A percentile compares a stretch with the other conserved stretches of the same genome.
These are phyloP conservation scores for Erodium moschatum DNA, from an alignment of 441 rosid genomes.

Conservation along the genomic window DNA sequence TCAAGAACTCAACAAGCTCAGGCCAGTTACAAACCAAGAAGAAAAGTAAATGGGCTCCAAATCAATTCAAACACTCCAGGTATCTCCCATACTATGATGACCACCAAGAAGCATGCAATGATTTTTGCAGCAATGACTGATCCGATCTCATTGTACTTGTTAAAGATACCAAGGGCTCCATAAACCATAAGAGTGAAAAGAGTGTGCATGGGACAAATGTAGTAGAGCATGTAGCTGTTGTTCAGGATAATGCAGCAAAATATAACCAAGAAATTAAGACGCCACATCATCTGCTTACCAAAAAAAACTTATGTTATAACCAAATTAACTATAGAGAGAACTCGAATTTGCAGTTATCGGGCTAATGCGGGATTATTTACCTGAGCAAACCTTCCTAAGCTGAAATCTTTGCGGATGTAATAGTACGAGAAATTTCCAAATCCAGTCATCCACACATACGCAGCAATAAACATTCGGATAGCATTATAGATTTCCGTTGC, in stretches of 20 bases:
- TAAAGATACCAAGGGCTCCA: slow-evolving; percentile 85
- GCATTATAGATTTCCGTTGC: slow-evolving; percentile 92
- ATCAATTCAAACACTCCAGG: slow-evolving; percentile 81
- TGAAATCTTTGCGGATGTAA: slow-evolving; percentile 89
- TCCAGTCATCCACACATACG: slow-evolving; percentile 99
- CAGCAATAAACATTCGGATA: slow-evolving; percentile 87
- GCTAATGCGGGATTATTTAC: slow-evolving; percentile 22
- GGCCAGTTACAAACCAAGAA: slow-evolving; percentile 51
- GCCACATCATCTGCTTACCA: slow-evolving; percentile 94
- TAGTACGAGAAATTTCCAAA: slow-evolving; percentile 97
- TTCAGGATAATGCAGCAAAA: slow-evolving; percentile 80
- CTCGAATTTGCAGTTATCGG: background rate
- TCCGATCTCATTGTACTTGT: slow-evolving; percentile 76
- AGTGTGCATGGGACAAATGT: slow-evolving; percentile 99
- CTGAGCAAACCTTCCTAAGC: slow-evolving; percentile 86
- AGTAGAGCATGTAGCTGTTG: slow-evolving; percentile 88
- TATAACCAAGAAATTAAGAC: slow-evolving; percentile 86
- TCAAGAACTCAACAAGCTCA: slow-evolving; percentile 13
- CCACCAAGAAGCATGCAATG: slow-evolving; percentile 72
- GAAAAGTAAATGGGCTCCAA: slow-evolving; percentile 77
- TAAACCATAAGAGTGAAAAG: slow-evolving; percentile 93
- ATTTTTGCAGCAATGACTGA: slow-evolving; percentile 82
- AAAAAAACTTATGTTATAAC: slow-evolving; percentile 21
- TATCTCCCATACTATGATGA: slow-evolving; percentile 86
- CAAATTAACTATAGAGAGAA: background rate